Base-by-base conservation (phyloP, 805 yeast genomes). In the Candida michaelii region DNA sequence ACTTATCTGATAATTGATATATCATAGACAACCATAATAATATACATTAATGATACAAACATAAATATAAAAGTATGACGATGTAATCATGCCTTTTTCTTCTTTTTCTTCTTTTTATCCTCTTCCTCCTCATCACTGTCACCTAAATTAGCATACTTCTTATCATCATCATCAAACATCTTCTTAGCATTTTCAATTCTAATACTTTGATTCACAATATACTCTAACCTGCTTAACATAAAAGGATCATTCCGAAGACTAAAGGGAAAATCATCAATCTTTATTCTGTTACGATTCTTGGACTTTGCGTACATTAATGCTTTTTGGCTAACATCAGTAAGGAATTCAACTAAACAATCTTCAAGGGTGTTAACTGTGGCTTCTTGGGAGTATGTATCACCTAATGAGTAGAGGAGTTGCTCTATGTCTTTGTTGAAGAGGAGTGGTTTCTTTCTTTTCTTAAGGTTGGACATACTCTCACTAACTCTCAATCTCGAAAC, bases 391-490 rank as follows among this genome's bases (percentile, higher is more conserved):
- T 63, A 63, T 0, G 74, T 71, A 43, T 70, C 76, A 1, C 76
- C 76, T 38, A 70, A 48, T 4, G 74, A 62, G 41, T 60, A 70
- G 10, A 70, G 54, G 15, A 70, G 55, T 40, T 62, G 65, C 40
- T 70, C 76, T 19, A 70, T 66, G 47, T 70, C 76, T 29, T 63
- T 66, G 23, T 63, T 55, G 53, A 70, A 70, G 19, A 67, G 58
- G 30, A 68, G 59, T 40, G 65, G 71, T 36, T 62, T 60, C 43
- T 62, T 54, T 40, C 66, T 54, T 30, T 37, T 48, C 33, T 32
- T 43, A 4, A 30, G 3, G 15, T 36, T 39, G 30, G 34, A 36
- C 25, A 42, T 37, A 19, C 11, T 6, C 23, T 21, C n/a, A n/a
- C n/a, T n/a, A n/a, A n/a, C n/a, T n/a, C n/a, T n/a, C n/a, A n/a